Conservation (phyloP, 768 basidiomycete genomes). For the Kwoniella newhampshirensis region DNA sequence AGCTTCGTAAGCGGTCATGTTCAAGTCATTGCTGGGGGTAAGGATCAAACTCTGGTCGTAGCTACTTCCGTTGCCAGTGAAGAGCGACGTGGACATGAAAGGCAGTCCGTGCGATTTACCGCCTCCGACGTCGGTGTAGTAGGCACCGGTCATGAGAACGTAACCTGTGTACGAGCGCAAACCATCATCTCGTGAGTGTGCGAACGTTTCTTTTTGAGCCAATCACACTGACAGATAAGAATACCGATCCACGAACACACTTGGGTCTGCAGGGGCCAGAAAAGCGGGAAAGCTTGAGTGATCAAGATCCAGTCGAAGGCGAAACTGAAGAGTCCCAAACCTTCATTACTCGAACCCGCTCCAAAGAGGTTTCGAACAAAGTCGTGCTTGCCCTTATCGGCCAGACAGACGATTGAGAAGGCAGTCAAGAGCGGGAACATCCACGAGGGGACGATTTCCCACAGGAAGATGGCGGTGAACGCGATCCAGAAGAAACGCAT, state of each 20-base stretch:
- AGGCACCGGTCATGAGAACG: conserved; percentile 53
- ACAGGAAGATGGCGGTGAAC: conserved; percentile 61
- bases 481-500: conserved; percentile 62
- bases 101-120: conserved; percentile 55
- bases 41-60: conserved; percentile 63
- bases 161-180: conserved; percentile 33
- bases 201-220: no score
- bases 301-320: conserved; percentile 66
- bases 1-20: conserved; percentile 56
- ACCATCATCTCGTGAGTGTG: not conserved
- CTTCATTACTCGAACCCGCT: conserved; percentile 61
- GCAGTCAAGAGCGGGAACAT: conserved; percentile 66
- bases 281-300: conserved; percentile 60
- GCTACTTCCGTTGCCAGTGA: conserved; percentile 60
- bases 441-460: conserved; percentile 32
- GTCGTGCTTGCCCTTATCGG: conserved; percentile 59
- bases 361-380: conserved; percentile 64
- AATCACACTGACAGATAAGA: conserved; percentile 57
- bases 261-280: conserved; percentile 63
- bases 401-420: conserved; percentile 64
- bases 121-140: conserved; percentile 59
- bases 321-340: conserved; percentile 62
- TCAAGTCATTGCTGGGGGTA: conserved; percentile 58
- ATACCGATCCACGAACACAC: conserved; percentile 55
- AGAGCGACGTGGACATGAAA: conserved; percentile 59